These are phyloP conservation scores for Aspergillus aculeatinus DNA, from an alignment of 2,329 filamentous ascomycete genomes.

Conservation along the genomic window DNA sequence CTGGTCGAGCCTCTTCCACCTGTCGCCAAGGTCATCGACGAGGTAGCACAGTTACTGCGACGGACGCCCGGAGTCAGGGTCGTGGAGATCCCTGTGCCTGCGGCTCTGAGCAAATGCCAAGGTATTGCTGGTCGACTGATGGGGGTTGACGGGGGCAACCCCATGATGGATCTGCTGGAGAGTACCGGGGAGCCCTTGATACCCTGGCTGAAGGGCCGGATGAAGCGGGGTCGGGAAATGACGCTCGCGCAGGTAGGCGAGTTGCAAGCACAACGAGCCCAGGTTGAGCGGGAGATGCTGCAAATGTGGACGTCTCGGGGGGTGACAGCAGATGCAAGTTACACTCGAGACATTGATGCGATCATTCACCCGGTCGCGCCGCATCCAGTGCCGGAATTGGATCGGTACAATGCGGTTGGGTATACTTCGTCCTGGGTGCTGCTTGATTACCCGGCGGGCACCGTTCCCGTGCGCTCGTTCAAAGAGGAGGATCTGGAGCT, in stretches of 20 bases:
- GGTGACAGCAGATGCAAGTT: neutral
- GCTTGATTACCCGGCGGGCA: conserved; percentile 61
- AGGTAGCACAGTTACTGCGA: conserved; percentile 38
- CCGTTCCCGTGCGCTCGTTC: conserved; percentile 55
- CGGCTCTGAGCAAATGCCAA: conserved; percentile 55
- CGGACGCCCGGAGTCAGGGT: conserved; percentile 51
- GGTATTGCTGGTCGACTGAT: conserved; percentile 59
- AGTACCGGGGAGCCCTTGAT: conserved; percentile 57
- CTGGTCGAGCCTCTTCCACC: conserved; percentile 42
- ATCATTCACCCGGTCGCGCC: conserved; percentile 64
- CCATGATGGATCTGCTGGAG: conserved; percentile 59
- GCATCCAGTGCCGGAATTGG: conserved; percentile 62
- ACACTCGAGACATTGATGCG: conserved; percentile 51
- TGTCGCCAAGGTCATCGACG: conserved; percentile 39
- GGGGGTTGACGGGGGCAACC: conserved; percentile 56
- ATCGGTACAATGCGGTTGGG: conserved; percentile 62
- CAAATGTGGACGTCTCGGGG: conserved; percentile 53
- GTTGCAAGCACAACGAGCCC: conserved; percentile 53
- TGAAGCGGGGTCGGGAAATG: conserved; percentile 50
- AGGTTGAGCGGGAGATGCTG: conserved; percentile 57
- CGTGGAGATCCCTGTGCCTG: conserved; percentile 57
- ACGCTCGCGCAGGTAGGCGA: conserved; percentile 51
- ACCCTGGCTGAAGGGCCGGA: conserved; percentile 57
- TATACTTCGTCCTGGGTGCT: conserved; percentile 64
- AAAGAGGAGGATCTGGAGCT: conserved; percentile 51